Percentiles rank a stretch among this genome's conserved stretches.
These are phyloP conservation scores for Prosopis cineraria DNA, from an alignment of 306 rosid genomes.

Conservation along the genomic window DNA sequence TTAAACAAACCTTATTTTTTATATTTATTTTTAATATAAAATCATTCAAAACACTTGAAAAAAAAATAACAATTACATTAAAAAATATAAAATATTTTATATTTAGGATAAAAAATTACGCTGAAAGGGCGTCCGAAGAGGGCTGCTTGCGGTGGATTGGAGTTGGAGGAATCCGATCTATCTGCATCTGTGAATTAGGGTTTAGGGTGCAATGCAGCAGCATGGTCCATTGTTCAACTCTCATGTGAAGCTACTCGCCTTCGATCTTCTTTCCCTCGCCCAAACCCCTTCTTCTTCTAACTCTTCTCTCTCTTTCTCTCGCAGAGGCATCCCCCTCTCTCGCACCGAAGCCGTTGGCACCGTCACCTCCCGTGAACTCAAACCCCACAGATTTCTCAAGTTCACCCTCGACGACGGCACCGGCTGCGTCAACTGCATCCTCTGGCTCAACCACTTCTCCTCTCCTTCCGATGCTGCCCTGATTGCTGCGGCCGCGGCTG, in stretches of 20 bases:
- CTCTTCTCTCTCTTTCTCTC: constrained; percentile 45
- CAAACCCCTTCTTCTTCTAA: constrained; percentile 42
- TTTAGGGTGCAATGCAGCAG: neutral
- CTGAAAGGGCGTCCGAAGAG: too few species aligned
- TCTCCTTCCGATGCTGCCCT: constrained; percentile 55
- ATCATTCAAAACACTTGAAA: too few species aligned
- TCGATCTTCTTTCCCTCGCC: constrained; percentile 63
- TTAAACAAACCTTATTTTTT: too few species aligned
- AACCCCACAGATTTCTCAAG: constrained; percentile 55
- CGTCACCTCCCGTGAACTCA: constrained; percentile 57
- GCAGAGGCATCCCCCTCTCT: constrained; percentile 49
- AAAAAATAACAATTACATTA: too few species aligned
- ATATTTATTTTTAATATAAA: too few species aligned
- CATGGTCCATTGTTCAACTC: constrained; percentile 42
- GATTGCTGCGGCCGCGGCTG: constrained; percentile 40
- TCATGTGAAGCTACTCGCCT: constrained; percentile 71
- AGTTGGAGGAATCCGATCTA: too few species aligned
- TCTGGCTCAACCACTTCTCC: constrained; percentile 72
- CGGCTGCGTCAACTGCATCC: constrained; percentile 61
- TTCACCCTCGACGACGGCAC: constrained; percentile 74
- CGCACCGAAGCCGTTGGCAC: constrained; percentile 64
- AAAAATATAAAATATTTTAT: too few species aligned
- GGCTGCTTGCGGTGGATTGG: too few species aligned
- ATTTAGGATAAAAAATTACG: too few species aligned
- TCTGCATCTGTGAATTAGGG: too few species aligned